Evolutionary conservation across 768 basidiomycete genomes (phyloP).

Genomic region (Termitomyces sp.): DNA sequence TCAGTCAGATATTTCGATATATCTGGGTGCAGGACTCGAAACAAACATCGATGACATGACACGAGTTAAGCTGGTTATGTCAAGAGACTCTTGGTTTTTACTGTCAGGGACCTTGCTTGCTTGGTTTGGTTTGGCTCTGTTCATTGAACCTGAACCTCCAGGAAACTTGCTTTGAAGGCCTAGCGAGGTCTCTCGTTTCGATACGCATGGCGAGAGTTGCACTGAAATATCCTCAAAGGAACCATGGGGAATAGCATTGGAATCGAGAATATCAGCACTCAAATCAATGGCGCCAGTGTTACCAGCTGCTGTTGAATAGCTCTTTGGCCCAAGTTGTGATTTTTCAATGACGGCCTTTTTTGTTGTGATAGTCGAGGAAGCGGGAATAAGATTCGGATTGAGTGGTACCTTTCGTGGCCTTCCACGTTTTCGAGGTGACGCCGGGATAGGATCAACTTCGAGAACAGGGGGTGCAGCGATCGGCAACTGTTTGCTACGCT

Average conservation of each 20-base stretch:
- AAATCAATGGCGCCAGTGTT: constrained; percentile 4
- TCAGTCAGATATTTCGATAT: constrained; percentile 19
- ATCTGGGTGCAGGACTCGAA: not conserved
- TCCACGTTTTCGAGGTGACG: constrained; percentile 6
- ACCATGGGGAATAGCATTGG: constrained; percentile 7
- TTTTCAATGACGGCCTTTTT: not conserved
- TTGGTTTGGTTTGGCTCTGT: not conserved
- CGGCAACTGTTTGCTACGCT: not conserved
- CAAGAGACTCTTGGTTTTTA: not conserved
- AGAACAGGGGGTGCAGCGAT: not conserved
- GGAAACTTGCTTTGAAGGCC: not conserved
- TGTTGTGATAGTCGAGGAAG: not conserved
- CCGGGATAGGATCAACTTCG: not conserved
- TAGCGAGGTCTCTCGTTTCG: not conserved
- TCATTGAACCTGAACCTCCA: not conserved
- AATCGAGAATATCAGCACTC: constrained; percentile 20
- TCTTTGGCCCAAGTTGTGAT: not conserved
- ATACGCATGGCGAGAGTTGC: not conserved
- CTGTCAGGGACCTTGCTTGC: not conserved
- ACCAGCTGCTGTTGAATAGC: constrained; percentile 3
- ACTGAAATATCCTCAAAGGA: constrained; percentile 6
- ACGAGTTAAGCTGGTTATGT: not conserved
- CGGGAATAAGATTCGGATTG: not conserved
- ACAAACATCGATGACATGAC: constrained; percentile 13
- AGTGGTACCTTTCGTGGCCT: constrained; percentile 5